Conservation (phyloP, 805 yeast genomes). For the Pichia membranifaciens region DNA sequence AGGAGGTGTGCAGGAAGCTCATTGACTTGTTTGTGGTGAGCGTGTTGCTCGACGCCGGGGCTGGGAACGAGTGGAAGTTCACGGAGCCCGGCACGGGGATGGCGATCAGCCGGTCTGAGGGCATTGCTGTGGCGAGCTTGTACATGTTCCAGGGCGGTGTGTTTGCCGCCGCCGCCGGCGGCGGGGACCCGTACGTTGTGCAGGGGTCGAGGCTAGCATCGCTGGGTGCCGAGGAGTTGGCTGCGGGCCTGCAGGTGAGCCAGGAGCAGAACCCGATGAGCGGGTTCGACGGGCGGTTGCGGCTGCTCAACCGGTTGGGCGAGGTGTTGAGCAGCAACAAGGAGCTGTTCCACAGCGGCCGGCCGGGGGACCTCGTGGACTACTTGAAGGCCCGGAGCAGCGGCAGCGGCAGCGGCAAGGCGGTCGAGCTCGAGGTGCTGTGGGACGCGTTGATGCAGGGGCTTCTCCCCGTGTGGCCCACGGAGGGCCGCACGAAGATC, state of each 20-base stretch:
- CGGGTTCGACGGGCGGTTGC: constrained; percentile 50
- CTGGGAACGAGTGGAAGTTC: constrained; percentile 54
- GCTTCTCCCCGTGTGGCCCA: constrained; percentile 56
- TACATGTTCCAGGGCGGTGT: constrained; percentile 47
- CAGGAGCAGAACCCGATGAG: constrained; percentile 40
- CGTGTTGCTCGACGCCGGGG: constrained; percentile 64
- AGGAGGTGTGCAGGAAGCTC: constrained; percentile 47
- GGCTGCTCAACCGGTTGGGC: constrained; percentile 44
- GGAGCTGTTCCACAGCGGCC: constrained; percentile 36
- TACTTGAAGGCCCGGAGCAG: constrained; percentile 31
- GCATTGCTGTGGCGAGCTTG: constrained; percentile 56
- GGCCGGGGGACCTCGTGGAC: constrained; percentile 48
- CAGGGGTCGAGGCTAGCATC: constrained; percentile 36
- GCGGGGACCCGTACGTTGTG: constrained; percentile 35
- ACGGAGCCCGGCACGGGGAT: constrained; percentile 31
- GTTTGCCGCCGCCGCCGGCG: constrained; percentile 28
- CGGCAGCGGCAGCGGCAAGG: constrained; percentile 12
- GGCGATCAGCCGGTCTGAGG: constrained; percentile 47
- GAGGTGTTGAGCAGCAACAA: constrained; percentile 35
- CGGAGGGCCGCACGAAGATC: constrained; percentile 44
- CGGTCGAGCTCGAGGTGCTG: constrained; percentile 40
- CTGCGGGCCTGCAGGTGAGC: constrained; percentile 43
- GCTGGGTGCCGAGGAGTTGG: constrained; percentile 33
- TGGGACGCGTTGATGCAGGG: constrained; percentile 57
- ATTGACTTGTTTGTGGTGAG: constrained; percentile 56